Conservation (phyloP, 2,329 filamentous ascomycete genomes). For the Trichoderma pleuroti region DNA sequence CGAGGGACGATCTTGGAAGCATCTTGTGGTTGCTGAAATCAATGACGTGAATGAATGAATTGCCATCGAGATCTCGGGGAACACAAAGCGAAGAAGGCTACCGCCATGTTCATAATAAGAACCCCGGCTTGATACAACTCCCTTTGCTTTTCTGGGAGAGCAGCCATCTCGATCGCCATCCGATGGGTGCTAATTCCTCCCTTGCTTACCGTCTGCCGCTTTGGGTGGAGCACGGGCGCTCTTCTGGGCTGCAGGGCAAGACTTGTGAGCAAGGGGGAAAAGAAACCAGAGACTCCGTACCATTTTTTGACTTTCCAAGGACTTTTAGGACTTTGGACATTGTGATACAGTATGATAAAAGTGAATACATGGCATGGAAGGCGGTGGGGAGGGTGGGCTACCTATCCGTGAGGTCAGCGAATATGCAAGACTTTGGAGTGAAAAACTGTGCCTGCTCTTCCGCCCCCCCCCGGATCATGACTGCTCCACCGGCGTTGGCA, state of each 20-base stretch:
- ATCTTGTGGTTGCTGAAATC: background rate
- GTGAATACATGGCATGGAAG: background rate
- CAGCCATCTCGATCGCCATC: background rate
- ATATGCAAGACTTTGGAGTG: background rate
- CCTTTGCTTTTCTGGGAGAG: background rate
- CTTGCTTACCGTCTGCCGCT: background rate
- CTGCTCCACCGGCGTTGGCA: background rate
- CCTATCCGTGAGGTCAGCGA: background rate
- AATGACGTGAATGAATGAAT: background rate
- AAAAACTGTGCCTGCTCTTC: background rate
- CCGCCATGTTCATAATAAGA: background rate
- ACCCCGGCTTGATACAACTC: background rate
- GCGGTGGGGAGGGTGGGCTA: background rate
- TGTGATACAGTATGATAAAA: background rate
- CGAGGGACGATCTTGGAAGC: slow-evolving; percentile 1
- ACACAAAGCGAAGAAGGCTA: background rate
- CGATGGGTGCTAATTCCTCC: background rate
- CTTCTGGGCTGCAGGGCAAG: slow-evolving; percentile 1
- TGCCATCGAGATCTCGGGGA: background rate
- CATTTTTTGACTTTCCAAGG: background rate
- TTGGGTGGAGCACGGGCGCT: background rate
- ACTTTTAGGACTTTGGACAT: background rate
- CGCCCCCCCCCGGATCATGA: background rate
- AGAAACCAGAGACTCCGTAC: background rate
- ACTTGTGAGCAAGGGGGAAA: background rate